A percentile compares a stretch with the other conserved stretches of the same genome.
Conservation (phyloP, 192 early-diverging fungal genomes). For the Glomus cerebriforme region DNA sequence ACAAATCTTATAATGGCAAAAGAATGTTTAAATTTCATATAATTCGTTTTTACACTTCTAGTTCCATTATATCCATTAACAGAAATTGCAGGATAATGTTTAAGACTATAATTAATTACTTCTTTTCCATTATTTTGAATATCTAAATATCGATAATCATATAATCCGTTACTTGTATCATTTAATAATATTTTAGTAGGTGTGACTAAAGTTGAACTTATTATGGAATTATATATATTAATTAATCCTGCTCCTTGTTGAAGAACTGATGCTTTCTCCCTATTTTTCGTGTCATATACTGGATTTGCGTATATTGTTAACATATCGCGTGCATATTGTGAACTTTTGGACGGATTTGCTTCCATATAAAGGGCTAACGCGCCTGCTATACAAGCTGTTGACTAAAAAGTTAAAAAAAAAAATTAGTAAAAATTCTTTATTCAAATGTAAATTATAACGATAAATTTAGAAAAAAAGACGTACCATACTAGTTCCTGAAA, state of each 20-base stretch:
- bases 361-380: slow-evolving; percentile 38
- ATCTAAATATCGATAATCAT: background rate
- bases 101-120: background rate
- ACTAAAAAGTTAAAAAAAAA: slow-evolving; percentile 10
- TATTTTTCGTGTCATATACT: slow-evolving; percentile 6
- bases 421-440: background rate
- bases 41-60: background rate
- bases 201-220: slow-evolving; percentile 15
- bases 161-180: slow-evolving; percentile 30
- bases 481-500: slow-evolving; percentile 65
- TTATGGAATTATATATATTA: slow-evolving; percentile 35
- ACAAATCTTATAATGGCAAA: slow-evolving; percentile 44
- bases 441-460: too few relatives aligned
- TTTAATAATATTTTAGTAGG: slow-evolving; percentile 35
- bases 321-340: slow-evolving; percentile 30
- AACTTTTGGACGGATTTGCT: background rate
- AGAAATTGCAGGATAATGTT: background rate
- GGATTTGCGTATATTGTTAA: slow-evolving; percentile 38
- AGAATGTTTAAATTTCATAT: slow-evolving; percentile 29
- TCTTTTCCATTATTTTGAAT: background rate
- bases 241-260: slow-evolving; percentile 40
- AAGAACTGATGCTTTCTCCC: slow-evolving; percentile 28
- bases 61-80: slow-evolving; percentile 18
- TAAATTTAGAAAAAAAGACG: background rate
- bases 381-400: slow-evolving; percentile 47